Evolutionary conservation across 129 eudicot genomes (phyloP).

Genomic region (Escallonia rubra): DNA sequence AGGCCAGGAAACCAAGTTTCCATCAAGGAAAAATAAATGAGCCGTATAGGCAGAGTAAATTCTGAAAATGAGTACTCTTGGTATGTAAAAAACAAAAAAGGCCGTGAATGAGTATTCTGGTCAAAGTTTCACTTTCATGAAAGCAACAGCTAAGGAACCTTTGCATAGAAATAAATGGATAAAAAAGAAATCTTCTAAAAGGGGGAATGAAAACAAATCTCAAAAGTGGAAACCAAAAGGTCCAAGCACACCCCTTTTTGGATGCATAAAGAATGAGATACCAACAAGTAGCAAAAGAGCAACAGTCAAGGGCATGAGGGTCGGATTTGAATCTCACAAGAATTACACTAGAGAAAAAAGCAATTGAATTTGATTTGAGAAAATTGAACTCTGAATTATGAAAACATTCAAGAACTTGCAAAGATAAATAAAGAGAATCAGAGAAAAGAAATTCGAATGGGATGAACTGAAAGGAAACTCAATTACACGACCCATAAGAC

Average conservation of each 20-base stretch:
- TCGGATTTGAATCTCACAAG: no score
- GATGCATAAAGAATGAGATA: neutral
- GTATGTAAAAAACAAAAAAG: conserved; percentile 44
- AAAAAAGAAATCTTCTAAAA: conserved; percentile 18
- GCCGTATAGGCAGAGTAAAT: conserved; percentile 3
- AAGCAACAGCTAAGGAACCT: conserved; percentile 69
- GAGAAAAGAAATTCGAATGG: no score
- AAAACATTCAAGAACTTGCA: no score
- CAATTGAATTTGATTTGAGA: no score
- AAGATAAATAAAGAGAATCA: no score
- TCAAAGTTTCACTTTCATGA: conserved; percentile 63
- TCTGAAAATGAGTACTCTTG: conserved; percentile 2
- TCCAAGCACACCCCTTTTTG: conserved; percentile 12
- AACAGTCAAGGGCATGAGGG: no score
- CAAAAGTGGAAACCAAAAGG: conserved; percentile 7
- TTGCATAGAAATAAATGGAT: conserved; percentile 32
- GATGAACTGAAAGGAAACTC: no score
- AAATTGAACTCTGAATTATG: no score
- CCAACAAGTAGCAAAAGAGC: neutral
- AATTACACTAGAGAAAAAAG: no score
- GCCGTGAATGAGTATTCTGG: conserved; percentile 36
- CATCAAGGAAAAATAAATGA: neutral
- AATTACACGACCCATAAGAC: no score
- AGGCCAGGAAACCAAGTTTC: neutral
- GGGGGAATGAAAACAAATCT: conserved; percentile 26